Evolutionary conservation across 2,329 filamentous ascomycete genomes (phyloP).

Genomic region (Helotiales sp.): DNA sequence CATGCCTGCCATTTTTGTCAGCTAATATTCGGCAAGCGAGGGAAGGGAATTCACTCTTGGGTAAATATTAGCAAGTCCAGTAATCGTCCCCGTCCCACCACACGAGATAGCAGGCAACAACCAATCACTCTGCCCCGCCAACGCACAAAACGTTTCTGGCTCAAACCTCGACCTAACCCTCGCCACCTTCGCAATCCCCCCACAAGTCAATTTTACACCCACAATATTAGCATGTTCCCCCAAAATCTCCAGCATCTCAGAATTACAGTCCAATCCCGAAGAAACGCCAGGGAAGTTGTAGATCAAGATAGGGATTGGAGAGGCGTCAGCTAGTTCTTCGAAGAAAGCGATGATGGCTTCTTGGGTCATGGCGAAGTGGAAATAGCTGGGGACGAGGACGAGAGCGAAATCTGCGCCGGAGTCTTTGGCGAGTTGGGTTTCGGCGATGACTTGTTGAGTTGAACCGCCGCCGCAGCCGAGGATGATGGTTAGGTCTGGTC

Average conservation of each 20-base stretch:
- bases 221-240: constrained; percentile 38
- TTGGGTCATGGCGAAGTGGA: constrained; percentile 42
- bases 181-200: constrained; percentile 44
- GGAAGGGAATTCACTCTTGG: constrained; percentile 4
- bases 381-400: constrained; percentile 41
- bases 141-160: constrained; percentile 39
- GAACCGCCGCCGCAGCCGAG: constrained; percentile 41
- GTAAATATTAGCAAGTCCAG: constrained; percentile 46
- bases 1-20: constrained; percentile 45
- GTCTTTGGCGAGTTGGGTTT: constrained; percentile 38
- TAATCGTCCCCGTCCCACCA: constrained; percentile 60
- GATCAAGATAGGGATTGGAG: constrained; percentile 44
- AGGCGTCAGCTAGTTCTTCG: constrained; percentile 40
- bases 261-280: constrained; percentile 45
- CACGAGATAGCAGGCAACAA: constrained; percentile 55
- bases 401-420: constrained; percentile 41
- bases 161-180: constrained; percentile 49
- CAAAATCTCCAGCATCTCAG: constrained; percentile 36
- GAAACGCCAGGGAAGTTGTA: constrained; percentile 49
- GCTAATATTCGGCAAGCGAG: neutral
- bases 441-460: constrained; percentile 42
- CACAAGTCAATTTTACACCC: constrained; percentile 40
- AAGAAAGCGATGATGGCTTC: constrained; percentile 57
- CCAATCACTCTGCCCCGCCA: constrained; percentile 68
- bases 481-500: constrained; percentile 39